Conservation (phyloP, 179 eudicot genomes). For the Amaranthus tricolor region DNA sequence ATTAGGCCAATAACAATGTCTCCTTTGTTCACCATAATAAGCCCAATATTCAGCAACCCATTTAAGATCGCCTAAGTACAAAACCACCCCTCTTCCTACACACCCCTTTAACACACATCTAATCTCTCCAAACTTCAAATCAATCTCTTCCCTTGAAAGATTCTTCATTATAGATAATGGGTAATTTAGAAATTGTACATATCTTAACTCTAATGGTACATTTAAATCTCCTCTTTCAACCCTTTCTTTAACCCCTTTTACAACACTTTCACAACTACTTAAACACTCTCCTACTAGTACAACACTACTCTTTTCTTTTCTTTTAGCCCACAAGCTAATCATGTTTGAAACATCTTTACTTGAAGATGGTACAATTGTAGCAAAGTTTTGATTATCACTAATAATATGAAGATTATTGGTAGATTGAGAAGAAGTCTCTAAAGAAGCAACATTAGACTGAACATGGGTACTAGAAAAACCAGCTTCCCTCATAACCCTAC, state of each 20-base stretch:
- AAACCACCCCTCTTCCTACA: conserved; percentile 59
- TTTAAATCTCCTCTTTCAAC: conserved; percentile 46
- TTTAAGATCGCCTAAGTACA: conserved; percentile 73
- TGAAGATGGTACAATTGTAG: too few relatives aligned
- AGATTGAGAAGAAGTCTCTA: conserved; percentile 38
- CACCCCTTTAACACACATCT: conserved; percentile 45
- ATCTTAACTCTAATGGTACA: conserved; percentile 44
- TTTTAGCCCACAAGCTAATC: conserved; percentile 33
- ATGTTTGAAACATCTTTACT: conserved; percentile 37
- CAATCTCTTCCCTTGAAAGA: conserved; percentile 52
- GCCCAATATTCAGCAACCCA: conserved; percentile 78
- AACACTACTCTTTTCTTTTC: conserved; percentile 30
- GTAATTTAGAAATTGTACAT: conserved; percentile 56
- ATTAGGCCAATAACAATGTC: conserved; percentile 52
- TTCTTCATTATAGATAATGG: conserved; percentile 49
- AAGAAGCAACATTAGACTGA: conserved; percentile 40
- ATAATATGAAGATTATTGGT: conserved; percentile 2
- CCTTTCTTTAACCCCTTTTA: conserved; percentile 49
- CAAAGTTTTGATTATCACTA: not conserved
- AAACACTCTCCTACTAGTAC: conserved; percentile 35
- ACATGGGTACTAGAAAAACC: conserved; percentile 52
- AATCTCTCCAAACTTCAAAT: conserved; percentile 62
- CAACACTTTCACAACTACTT: conserved; percentile 30
- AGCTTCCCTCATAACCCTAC: conserved; percentile 61
- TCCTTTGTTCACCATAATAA: conserved; percentile 37